A percentile compares a stretch with the other conserved stretches of the same genome.
Conservation (phyloP, 179 eudicot genomes). For the Silene vulgaris region DNA sequence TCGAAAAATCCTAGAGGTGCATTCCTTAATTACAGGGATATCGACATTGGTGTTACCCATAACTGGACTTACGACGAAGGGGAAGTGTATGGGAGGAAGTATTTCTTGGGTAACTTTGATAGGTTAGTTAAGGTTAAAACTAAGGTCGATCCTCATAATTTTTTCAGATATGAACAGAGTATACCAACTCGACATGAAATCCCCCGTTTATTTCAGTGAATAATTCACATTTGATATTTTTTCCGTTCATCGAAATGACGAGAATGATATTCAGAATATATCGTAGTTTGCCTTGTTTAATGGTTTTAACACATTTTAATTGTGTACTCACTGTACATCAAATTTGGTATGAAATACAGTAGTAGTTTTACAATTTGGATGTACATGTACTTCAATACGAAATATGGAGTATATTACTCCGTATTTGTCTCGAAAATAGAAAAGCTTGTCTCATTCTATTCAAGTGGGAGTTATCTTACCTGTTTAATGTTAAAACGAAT, state of each 20-base stretch:
- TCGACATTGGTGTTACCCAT: constrained; percentile 22
- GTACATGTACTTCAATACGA: too few species aligned
- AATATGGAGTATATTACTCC: too few species aligned
- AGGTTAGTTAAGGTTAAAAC: constrained; percentile 22
- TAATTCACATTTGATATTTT: neutral
- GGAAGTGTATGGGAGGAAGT: constrained; percentile 20
- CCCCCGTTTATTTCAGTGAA: neutral
- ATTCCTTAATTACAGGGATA: constrained; percentile 23
- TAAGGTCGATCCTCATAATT: constrained; percentile 23
- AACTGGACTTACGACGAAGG: constrained; percentile 24
- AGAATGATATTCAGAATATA: too few species aligned
- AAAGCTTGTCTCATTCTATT: too few species aligned
- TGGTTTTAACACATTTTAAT: too few species aligned
- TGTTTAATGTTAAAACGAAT: too few species aligned
- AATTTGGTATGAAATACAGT: too few species aligned
- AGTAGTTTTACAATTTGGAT: too few species aligned
- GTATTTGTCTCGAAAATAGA: too few species aligned
- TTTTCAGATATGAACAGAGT: constrained; percentile 26
- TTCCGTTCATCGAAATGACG: neutral
- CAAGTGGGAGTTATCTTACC: too few species aligned
- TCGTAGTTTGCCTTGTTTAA: too few species aligned
- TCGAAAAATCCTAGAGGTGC: constrained; percentile 23
- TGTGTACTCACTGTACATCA: too few species aligned
- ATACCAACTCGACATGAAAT: constrained; percentile 18
- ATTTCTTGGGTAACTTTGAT: constrained; percentile 19